A percentile compares a stretch with the other conserved stretches of the same genome.
Evolutionary conservation across 257 asterid genomes (phyloP).

Genomic region (Solanum tacnaense): DNA sequence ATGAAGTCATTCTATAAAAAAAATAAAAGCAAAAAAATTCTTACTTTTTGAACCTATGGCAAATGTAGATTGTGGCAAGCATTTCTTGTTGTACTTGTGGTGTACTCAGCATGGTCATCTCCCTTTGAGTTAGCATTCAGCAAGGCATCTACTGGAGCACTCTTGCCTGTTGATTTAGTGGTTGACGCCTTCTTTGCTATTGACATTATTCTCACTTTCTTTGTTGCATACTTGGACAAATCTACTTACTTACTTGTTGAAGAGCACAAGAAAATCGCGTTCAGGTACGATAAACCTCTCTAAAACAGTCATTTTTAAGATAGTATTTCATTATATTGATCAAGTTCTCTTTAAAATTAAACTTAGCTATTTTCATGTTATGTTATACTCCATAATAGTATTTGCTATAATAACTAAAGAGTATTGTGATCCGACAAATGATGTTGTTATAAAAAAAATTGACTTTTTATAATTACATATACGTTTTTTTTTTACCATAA

Average conservation of each 20-base stretch:
- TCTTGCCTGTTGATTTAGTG: constrained; percentile 64
- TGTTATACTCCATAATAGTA: neutral
- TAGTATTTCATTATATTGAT: neutral
- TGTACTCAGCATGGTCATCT: constrained; percentile 90
- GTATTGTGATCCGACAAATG: no score
- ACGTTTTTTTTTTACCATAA: no score
- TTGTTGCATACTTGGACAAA: constrained; percentile 76
- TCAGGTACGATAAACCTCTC: constrained; percentile 17
- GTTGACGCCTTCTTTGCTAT: constrained; percentile 71
- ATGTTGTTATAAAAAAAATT: no score
- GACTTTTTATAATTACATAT: no score
- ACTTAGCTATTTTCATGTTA: neutral
- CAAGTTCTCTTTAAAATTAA: neutral
- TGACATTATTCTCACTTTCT: constrained; percentile 77
- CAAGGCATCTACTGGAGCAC: constrained; percentile 46
- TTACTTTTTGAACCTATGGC: neutral
- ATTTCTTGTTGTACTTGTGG: constrained; percentile 72
- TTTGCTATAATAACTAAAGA: no score
- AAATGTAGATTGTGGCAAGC: constrained; percentile 73
- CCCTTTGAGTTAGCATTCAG: constrained; percentile 87
- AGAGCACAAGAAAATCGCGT: constrained; percentile 61
- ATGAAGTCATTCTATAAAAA: neutral
- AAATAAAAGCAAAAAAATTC: neutral
- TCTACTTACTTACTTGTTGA: constrained; percentile 73
- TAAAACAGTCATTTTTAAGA: no score